phyloP scores from a whole-genome alignment of 2,329 filamentous ascomycete genomes.

The Aotearoamyces nothofagi region DNA sequence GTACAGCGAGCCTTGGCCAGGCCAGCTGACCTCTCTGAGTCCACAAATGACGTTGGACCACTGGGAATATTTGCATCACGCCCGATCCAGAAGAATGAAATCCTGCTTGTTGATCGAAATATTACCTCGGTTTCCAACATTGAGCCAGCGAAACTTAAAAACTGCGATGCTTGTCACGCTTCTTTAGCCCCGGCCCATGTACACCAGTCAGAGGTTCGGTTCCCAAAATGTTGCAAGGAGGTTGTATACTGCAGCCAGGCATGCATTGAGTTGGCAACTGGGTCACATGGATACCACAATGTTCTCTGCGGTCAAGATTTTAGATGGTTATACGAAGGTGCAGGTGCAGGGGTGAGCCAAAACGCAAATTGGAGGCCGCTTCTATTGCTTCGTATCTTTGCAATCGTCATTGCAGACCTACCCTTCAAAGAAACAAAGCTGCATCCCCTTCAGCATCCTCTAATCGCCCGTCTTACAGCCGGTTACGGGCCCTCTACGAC shows the following conservation, averaged over 20 bases:
- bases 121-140: constrained; percentile 8
- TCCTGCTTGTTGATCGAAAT: constrained; percentile 11
- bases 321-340: constrained; percentile 9
- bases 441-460: constrained; percentile 12
- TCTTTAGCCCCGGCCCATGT: constrained; percentile 5
- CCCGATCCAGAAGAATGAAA: constrained; percentile 11
- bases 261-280: constrained; percentile 9
- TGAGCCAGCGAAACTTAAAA: constrained; percentile 3
- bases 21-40: not conserved
- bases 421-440: not conserved
- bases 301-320: constrained; percentile 12
- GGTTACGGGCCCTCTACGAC: constrained; percentile 11
- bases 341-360: too few relatives aligned
- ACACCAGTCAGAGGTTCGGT: constrained; percentile 4
- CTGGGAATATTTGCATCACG: constrained; percentile 14
- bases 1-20: not conserved
- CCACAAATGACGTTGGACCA: constrained; percentile 10
- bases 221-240: constrained; percentile 9
- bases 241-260: constrained; percentile 12
- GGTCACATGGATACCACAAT: constrained; percentile 12
- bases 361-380: constrained; percentile 8
- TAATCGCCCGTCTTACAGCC: constrained; percentile 11
- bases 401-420: constrained; percentile 11
- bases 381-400: constrained; percentile 10
- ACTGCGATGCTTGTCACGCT: constrained; percentile 15